Conservation (phyloP, 2,329 filamentous ascomycete genomes). For the Aciculosporium take region DNA sequence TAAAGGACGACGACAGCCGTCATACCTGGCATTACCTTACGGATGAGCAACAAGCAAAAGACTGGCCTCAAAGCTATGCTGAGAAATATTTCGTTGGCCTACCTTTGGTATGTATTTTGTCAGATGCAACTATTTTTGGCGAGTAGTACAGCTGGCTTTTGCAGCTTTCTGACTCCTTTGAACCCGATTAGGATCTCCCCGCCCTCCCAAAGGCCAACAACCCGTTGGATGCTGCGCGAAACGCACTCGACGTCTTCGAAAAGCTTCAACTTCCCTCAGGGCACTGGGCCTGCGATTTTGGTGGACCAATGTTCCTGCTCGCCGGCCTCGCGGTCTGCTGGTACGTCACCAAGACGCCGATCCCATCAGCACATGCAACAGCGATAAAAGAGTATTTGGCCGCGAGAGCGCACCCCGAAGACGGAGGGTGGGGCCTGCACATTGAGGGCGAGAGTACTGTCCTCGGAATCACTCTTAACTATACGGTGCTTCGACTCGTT, state of each 20-base stretch:
- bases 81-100: constrained; percentile 82
- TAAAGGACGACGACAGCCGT: constrained; percentile 67
- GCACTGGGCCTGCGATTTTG: constrained; percentile 96
- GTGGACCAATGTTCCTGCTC: constrained; percentile 89
- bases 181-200: constrained; percentile 49
- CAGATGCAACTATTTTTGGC: neutral
- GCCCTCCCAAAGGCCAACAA: constrained; percentile 54
- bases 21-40: constrained; percentile 92
- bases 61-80: constrained; percentile 77
- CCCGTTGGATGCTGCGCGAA: constrained; percentile 63
- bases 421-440: constrained; percentile 96
- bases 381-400: constrained; percentile 91
- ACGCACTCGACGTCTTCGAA: constrained; percentile 79
- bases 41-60: constrained; percentile 51
- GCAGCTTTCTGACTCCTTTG: neutral
- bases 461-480: constrained; percentile 84
- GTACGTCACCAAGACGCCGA: constrained; percentile 79
- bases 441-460: constrained; percentile 87
- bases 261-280: constrained; percentile 77
- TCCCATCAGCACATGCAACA: constrained; percentile 63
- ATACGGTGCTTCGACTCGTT: constrained; percentile 63
- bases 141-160: neutral
- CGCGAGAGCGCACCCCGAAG: constrained; percentile 66
- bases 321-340: constrained; percentile 74
- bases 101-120: constrained; percentile 47